These are phyloP conservation scores for Leccinum glutinopallens DNA, from an alignment of 1,284 basidiomycete species.

Conservation along the genomic window DNA sequence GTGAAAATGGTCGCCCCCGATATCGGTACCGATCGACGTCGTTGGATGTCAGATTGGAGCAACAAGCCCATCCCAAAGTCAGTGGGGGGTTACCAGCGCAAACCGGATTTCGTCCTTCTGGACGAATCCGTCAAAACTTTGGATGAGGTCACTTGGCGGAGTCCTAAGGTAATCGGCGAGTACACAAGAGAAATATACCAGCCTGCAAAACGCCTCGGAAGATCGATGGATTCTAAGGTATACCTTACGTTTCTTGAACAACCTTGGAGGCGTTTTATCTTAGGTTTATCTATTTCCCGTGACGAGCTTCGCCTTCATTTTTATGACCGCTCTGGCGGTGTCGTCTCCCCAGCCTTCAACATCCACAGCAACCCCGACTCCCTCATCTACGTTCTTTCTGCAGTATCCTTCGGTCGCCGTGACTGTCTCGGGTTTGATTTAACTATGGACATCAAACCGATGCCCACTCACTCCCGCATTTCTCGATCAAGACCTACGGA, in stretches of 20 bases:
- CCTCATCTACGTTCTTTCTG: background rate
- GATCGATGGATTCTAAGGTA: background rate
- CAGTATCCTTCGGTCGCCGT: background rate
- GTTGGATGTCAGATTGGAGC: constrained; percentile 1
- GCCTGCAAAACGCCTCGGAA: background rate
- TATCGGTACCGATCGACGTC: background rate
- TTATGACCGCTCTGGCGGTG: background rate
- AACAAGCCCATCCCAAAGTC: background rate
- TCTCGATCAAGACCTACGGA: too few species aligned
- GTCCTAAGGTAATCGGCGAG: background rate
- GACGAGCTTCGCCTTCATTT: background rate
- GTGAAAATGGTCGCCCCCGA: background rate
- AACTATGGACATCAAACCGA: background rate
- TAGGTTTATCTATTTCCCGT: background rate
- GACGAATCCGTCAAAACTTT: background rate
- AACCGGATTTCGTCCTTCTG: background rate
- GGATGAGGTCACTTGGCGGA: background rate
- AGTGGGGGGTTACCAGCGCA: background rate
- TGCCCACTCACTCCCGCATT: background rate
- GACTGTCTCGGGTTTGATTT: background rate
- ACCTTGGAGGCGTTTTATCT: background rate
- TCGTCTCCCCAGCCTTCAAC: background rate
- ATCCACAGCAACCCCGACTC: background rate
- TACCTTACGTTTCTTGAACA: constrained; percentile 1
- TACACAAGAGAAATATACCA: background rate